Evolutionary conservation across 2,329 filamentous ascomycete genomes (phyloP).

Genomic region (Ophiostoma ulmi): DNA sequence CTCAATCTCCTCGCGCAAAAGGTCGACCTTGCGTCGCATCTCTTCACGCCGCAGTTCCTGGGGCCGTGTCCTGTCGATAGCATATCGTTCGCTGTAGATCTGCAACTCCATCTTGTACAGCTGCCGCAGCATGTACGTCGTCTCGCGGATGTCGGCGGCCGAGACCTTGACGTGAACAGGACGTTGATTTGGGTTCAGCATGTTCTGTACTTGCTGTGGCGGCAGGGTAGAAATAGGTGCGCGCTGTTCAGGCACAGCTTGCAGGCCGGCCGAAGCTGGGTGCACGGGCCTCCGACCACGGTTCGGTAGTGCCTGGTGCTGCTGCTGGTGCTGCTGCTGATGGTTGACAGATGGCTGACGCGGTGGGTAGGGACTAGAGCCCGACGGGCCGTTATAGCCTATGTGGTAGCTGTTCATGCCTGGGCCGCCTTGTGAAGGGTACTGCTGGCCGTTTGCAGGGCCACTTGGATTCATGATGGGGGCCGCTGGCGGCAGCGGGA

Average conservation of each 20-base stretch:
- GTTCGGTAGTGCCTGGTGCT: not conserved
- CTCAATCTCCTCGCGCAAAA: slow-evolving; percentile 23
- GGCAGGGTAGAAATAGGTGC: not conserved
- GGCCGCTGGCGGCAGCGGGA: slow-evolving; percentile 15
- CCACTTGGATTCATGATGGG: not conserved
- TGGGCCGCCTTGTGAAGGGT: not conserved
- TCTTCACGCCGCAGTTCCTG: slow-evolving; percentile 2
- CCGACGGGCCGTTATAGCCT: not conserved
- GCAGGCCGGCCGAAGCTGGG: not conserved
- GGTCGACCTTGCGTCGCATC: slow-evolving; percentile 20
- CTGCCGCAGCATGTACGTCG: slow-evolving; percentile 24
- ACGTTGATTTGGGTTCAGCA: not conserved
- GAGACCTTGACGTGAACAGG: slow-evolving; percentile 12
- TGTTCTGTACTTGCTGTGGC: not conserved
- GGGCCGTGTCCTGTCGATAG: slow-evolving; percentile 13
- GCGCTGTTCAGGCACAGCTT: not conserved
- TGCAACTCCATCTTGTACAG: slow-evolving; percentile 26
- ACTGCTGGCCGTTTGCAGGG: not conserved
- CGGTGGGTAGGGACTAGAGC: not conserved
- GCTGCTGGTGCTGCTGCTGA: not conserved
- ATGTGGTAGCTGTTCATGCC: not conserved
- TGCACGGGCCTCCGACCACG: not conserved
- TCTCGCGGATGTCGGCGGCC: slow-evolving; percentile 22
- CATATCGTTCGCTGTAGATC: slow-evolving; percentile 22
- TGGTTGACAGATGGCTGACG: not conserved